A percentile compares a stretch with the other conserved stretches of the same genome.
phyloP scores from a whole-genome alignment of 306 rosid genomes.

The Vigna trinervia region DNA sequence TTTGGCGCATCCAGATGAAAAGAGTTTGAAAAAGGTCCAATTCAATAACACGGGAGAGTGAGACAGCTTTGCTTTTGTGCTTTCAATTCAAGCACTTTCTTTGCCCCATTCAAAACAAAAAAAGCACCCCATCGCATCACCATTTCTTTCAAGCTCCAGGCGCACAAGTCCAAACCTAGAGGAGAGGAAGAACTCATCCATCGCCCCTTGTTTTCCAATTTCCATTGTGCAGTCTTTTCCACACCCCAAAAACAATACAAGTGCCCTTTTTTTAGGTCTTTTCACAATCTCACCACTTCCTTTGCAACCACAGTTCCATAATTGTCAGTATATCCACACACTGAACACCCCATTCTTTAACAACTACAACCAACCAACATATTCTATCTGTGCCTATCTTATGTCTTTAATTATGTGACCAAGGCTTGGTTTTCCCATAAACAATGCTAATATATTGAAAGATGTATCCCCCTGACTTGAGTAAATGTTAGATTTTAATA shows the following conservation, averaged over 20 bases:
- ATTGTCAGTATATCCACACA: constrained; percentile 29
- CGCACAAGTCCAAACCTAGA: constrained; percentile 41
- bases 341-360: constrained; percentile 3
- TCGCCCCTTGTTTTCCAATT: constrained; percentile 15
- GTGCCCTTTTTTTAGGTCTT: constrained; percentile 36
- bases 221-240: constrained; percentile 43
- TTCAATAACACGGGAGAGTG: constrained; percentile 39
- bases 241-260: constrained; percentile 33
- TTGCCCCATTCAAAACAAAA: constrained; percentile 43
- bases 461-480: not conserved
- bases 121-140: constrained; percentile 35
- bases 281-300: constrained; percentile 38
- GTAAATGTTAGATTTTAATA: not conserved
- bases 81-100: constrained; percentile 41
- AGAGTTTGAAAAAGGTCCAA: constrained; percentile 52
- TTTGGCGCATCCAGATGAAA: constrained; percentile 51
- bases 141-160: constrained; percentile 52
- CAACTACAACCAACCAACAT: not conserved
- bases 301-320: constrained; percentile 34
- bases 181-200: constrained; percentile 25
- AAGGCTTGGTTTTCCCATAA: not conserved
- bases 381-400: not conserved
- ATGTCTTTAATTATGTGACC: not conserved
- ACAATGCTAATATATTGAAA: not conserved
- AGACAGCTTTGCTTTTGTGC: constrained; percentile 49